Conservation (phyloP, 495 filamentous ascomycete genomes). For the Aspergillus hancockii region DNA sequence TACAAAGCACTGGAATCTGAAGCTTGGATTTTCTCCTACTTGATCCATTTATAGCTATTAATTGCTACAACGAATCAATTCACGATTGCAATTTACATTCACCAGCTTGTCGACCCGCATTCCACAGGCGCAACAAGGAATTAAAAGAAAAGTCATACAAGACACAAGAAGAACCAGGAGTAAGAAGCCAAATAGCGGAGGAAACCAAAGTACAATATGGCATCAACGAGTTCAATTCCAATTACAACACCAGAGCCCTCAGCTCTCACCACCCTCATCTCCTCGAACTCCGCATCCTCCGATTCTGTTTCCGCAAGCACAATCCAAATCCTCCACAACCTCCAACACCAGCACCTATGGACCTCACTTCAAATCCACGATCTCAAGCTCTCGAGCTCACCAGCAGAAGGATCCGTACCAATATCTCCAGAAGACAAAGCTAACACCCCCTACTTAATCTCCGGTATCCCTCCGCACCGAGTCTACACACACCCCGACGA, state of each 20-base stretch:
- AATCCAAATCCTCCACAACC: slow-evolving; percentile 72
- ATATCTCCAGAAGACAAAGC: slow-evolving; percentile 11
- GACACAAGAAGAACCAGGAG: neutral
- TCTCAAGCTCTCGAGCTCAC: slow-evolving; percentile 20
- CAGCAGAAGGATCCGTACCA: neutral
- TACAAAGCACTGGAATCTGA: neutral
- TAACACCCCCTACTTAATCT: slow-evolving; percentile 67
- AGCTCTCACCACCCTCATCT: slow-evolving; percentile 37
- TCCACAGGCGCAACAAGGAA: neutral
- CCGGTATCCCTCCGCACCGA: slow-evolving; percentile 82
- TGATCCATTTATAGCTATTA: neutral
- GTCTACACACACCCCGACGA: slow-evolving; percentile 94
- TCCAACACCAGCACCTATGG: slow-evolving; percentile 88
- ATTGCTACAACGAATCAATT: neutral
- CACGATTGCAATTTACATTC: neutral
- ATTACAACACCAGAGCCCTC: slow-evolving; percentile 24
- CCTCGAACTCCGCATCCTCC: slow-evolving; percentile 21
- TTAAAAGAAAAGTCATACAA: neutral
- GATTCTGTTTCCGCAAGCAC: slow-evolving; percentile 54
- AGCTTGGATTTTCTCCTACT: neutral
- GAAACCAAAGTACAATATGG: neutral
- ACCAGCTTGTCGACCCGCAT: neutral
- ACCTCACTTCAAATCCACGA: slow-evolving; percentile 63
- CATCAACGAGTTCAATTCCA: slow-evolving; percentile 7
- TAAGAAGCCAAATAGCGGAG: neutral